Percentiles rank a stretch among this genome's conserved stretches.
Evolutionary conservation across 345 rosid genomes (phyloP).

Genomic region (Rubroshorea leprosula): DNA sequence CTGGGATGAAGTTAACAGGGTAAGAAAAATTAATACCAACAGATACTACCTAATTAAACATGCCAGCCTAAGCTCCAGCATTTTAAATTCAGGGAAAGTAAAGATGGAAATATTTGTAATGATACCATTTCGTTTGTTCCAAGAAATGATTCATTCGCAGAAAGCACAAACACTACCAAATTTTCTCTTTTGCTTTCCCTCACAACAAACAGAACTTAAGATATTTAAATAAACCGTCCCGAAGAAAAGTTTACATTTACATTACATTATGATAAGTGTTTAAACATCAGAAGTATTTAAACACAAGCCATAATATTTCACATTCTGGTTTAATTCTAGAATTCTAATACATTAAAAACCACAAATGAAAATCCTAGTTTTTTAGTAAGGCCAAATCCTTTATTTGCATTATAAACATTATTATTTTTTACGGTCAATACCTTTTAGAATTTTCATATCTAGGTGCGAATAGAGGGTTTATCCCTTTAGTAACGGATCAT

Average conservation of each 20-base stretch:
- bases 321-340: not conserved
- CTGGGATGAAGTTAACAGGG: not conserved
- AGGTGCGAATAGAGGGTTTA: no score
- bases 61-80: conserved; percentile 16
- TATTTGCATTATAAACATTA: no score
- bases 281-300: conserved; percentile 4
- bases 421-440: no score
- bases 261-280: conserved; percentile 9
- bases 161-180: conserved; percentile 12
- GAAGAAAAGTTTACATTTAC: conserved; percentile 10
- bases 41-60: not conserved
- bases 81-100: conserved; percentile 6
- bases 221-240: conserved; percentile 12
- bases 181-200: not conserved
- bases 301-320: no score
- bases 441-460: not conserved
- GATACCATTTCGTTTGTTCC: conserved; percentile 16
- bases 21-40: conserved; percentile 10
- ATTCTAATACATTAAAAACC: not conserved
- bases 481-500: no score
- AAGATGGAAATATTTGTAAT: conserved; percentile 4
- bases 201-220: not conserved
- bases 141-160: conserved; percentile 5
- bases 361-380: not conserved
- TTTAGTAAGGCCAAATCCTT: no score